Evolutionary conservation across 1,139 yeast genomes (phyloP).

Genomic region (Hyphopichia khmerensis): DNA sequence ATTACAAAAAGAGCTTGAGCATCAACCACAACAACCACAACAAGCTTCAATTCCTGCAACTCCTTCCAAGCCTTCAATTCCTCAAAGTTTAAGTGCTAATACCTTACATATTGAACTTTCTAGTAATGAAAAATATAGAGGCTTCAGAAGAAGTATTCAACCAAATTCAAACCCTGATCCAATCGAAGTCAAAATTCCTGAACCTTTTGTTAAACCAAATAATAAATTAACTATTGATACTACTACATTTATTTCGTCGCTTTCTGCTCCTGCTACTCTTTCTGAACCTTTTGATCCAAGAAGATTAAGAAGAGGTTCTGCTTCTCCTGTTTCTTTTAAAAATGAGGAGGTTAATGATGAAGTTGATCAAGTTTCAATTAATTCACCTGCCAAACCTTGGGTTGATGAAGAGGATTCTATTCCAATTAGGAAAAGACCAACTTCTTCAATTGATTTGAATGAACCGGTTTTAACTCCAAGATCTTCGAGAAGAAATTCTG

Average conservation of each 20-base stretch:
- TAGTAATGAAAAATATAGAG: slow-evolving; percentile 40
- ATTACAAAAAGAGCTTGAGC: too few relatives aligned
- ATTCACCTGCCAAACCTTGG: slow-evolving; percentile 2
- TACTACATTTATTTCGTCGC: slow-evolving; percentile 9
- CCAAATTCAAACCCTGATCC: slow-evolving; percentile 24
- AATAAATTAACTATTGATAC: background rate
- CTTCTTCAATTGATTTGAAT: background rate
- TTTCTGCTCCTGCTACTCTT: slow-evolving; percentile 10
- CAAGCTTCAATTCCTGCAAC: slow-evolving; percentile 4
- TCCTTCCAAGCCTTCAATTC: slow-evolving; percentile 10
- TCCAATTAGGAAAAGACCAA: slow-evolving; percentile 4
- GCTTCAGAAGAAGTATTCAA: slow-evolving; percentile 43
- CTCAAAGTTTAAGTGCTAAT: slow-evolving; percentile 6
- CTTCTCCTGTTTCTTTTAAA: slow-evolving; percentile 12
- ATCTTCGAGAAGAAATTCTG: slow-evolving; percentile 7
- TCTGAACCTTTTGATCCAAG: slow-evolving; percentile 22
- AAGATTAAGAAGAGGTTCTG: slow-evolving; percentile 14
- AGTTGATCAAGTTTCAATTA: slow-evolving; percentile 5
- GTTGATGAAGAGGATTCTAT: slow-evolving; percentile 8
- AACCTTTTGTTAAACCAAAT: slow-evolving; percentile 6
- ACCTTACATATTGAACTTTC: slow-evolving; percentile 21
- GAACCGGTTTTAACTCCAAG: slow-evolving; percentile 9
- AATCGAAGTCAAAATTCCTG: slow-evolving; percentile 27
- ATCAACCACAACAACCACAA: slow-evolving; percentile 4
- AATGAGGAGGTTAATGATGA: background rate